Evolutionary conservation across 352 stramenopile genomes (phyloP), one percentile per base, ranked within the genome.

Genomic region (Globisporangium nagaii): DNA sequence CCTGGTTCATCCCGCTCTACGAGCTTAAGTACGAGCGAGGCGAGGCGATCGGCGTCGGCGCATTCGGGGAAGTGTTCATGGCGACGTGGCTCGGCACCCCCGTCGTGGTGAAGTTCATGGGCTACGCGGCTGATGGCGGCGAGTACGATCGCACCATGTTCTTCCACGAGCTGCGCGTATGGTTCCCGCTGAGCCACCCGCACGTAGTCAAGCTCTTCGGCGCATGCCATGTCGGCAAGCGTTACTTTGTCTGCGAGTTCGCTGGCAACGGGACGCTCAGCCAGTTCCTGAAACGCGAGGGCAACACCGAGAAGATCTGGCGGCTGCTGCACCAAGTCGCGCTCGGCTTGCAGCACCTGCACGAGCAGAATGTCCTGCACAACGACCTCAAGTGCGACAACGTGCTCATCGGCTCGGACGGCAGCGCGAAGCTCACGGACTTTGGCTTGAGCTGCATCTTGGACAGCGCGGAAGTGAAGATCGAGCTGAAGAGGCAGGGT

Each of bases 341-440:
- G 5, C 17, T 57, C 11, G 82, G 75, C 0, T 52, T 92, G 6
- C 32, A 49, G 41, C 84, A 79, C 53, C 47, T 39, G 20, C 42
- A 60, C 35, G 19, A 15, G 12, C 9, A 45, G 6, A 45, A 37
- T 19, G 31, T 60, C 20, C 27, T 60, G 8, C 43, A 54, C 34
- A 40, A 24, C 32, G 53, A 53, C 20, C 32, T 60, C 19, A 60
- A 60, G 32, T 52, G 43, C 25, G 44, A 47, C 53, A 54, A 60
- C 24, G 45, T 52, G 28, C 45, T 95, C 10, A 53, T 93, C 4
- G 77, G 74, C n/a, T 45, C 64, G 25, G 25, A 60, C 11, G 49
- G 60, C 2, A 31, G 40, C 5, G 56, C 44, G 6, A 68, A 72
- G 37, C 12, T 72, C 20, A 41, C 41, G 0, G 64, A 66, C 19